A percentile compares a stretch with the other conserved stretches of the same genome.
These are phyloP conservation scores for Penicillium janthinellum DNA, from an alignment of 2,329 filamentous ascomycete genomes.

Conservation along the genomic window DNA sequence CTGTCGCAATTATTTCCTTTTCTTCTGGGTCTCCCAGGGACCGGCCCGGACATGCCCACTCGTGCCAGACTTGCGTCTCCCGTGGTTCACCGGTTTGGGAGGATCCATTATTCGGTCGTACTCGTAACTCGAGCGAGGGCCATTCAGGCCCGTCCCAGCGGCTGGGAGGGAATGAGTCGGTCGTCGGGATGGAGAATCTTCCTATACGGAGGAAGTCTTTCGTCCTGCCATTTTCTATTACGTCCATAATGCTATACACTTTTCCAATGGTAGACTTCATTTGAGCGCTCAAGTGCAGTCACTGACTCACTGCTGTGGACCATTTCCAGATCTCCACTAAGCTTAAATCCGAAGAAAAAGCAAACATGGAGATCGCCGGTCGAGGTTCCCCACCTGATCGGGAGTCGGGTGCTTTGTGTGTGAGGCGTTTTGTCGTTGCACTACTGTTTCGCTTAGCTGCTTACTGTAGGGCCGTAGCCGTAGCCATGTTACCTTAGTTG, in stretches of 20 bases:
- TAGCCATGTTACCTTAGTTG: not conserved
- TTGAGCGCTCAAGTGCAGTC: no score
- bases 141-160: not conserved
- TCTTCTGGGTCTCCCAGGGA: not conserved
- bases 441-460: not conserved
- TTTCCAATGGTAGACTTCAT: no score
- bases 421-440: not conserved
- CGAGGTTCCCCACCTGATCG: constrained; percentile 15
- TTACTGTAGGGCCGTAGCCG: not conserved
- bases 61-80: constrained; percentile 6
- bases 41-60: constrained; percentile 2
- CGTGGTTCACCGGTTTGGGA: not conserved
- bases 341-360: constrained; percentile 20
- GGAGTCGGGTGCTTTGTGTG: not conserved
- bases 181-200: no score
- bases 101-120: not conserved
- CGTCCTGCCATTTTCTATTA: no score
- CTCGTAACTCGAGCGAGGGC: not conserved
- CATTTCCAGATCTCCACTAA: constrained; percentile 13
- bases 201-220: no score
- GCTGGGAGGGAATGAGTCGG: not conserved
- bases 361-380: constrained; percentile 20
- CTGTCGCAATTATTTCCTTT: not conserved
- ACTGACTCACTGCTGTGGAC: not conserved
- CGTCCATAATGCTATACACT: not conserved